Conservation (phyloP, 768 basidiomycete species). For the Boletales sp. region DNA sequence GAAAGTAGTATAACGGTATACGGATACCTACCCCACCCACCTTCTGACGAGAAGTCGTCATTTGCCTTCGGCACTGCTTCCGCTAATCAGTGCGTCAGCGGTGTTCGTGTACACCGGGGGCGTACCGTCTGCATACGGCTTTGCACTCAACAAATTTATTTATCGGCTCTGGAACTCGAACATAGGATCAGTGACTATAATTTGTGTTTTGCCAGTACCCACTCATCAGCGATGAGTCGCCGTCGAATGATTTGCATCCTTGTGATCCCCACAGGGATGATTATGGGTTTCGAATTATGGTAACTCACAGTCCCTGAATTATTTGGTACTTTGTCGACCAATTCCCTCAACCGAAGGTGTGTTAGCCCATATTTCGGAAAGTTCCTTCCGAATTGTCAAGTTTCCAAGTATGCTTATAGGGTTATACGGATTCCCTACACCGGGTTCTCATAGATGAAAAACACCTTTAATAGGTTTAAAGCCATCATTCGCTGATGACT, state of each 20-base stretch:
- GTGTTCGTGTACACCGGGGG: too few relatives aligned
- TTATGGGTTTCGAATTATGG: background rate
- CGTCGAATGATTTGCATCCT: background rate
- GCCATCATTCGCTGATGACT: background rate
- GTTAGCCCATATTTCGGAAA: background rate
- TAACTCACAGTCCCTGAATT: conserved; percentile 1
- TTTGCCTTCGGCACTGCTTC: background rate
- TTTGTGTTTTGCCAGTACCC: too few relatives aligned
- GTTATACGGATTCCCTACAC: background rate
- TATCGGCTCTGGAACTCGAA: background rate
- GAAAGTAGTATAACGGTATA: background rate
- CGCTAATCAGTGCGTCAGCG: background rate
- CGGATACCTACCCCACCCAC: background rate
- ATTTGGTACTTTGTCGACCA: background rate
- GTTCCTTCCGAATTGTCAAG: background rate
- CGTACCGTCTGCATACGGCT: too few relatives aligned
- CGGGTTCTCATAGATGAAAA: background rate
- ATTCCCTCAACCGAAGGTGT: background rate
- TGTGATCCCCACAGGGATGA: background rate
- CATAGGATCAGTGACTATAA: background rate
- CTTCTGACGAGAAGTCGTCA: background rate
- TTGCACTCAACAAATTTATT: background rate
- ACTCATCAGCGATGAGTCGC: background rate
- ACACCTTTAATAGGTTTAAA: background rate
- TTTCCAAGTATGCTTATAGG: background rate